Evolutionary conservation across 139 green algal species (phyloP).

Genomic region (Coelastrella sp.): DNA sequence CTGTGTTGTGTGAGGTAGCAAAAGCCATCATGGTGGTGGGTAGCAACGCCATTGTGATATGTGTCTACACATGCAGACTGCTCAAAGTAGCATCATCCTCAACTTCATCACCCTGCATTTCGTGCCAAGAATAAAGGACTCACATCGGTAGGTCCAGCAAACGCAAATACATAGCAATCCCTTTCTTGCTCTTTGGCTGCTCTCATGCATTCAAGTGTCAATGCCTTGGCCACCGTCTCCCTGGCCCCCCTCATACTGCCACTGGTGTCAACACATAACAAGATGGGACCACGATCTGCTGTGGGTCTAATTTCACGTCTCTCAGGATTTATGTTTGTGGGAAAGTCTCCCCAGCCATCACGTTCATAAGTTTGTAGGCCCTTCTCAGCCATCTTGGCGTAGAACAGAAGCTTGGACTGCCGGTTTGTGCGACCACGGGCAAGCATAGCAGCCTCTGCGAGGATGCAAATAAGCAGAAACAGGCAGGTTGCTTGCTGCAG

Average conservation of each 20-base stretch:
- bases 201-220: conserved; percentile 76
- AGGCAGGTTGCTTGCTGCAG: no score
- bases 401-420: conserved; percentile 90
- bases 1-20: no score
- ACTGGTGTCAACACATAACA: conserved; percentile 93
- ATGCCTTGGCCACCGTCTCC: conserved; percentile 90
- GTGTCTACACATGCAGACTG: no score
- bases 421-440: conserved; percentile 77
- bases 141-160: conserved; percentile 81
- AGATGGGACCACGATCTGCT: conserved; percentile 82
- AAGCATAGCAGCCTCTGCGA: conserved; percentile 70
- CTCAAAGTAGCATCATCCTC: no score
- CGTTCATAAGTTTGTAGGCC: conserved; percentile 86
- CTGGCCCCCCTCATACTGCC: conserved; percentile 68
- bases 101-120: no score
- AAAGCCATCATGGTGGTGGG: no score
- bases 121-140: not conserved
- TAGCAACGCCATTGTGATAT: no score
- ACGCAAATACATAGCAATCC: conserved; percentile 90
- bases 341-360: conserved; percentile 89
- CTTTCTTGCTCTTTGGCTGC: conserved; percentile 79
- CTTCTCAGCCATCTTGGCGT: conserved; percentile 86
- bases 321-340: conserved; percentile 75
- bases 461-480: not conserved
- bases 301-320: conserved; percentile 78